Conservation (phyloP, 208 protist genomes). For the Herpetomonas samuelpessoai region DNA sequence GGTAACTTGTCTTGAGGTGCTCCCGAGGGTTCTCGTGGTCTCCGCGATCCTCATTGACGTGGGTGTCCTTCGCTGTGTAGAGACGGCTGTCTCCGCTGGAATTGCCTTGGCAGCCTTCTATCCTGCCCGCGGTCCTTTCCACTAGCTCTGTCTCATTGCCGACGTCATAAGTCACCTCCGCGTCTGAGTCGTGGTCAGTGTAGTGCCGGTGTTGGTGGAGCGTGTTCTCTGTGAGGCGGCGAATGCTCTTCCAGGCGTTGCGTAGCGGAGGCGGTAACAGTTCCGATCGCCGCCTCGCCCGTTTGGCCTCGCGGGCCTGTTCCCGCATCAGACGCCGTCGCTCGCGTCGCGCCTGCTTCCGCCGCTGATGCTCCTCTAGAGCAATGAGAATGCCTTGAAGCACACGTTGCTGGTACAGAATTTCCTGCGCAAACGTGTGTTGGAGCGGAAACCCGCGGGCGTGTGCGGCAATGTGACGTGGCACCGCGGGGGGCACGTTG, state of each 20-base stretch:
- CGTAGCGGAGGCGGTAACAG: background rate
- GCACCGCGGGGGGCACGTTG: conserved; percentile 47
- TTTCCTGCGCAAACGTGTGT: conserved; percentile 63
- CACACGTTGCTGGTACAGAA: conserved; percentile 48
- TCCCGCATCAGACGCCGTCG: conserved; percentile 17
- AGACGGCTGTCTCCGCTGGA: too few species aligned
- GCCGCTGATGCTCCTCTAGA: conserved; percentile 31
- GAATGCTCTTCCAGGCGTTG: background rate
- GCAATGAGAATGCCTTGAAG: conserved; percentile 38
- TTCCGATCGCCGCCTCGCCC: background rate
- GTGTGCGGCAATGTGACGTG: conserved; percentile 55
- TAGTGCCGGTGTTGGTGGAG: too few species aligned
- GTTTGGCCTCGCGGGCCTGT: background rate
- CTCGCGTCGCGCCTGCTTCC: conserved; percentile 12
- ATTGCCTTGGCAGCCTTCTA: too few species aligned
- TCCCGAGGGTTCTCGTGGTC: too few species aligned
- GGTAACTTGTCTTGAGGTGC: too few species aligned
- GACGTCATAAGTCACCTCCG: too few species aligned
- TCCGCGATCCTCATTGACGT: too few species aligned
- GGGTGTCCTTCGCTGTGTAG: too few species aligned
- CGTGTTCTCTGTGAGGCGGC: conserved; percentile 1
- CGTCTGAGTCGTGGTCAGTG: background rate
- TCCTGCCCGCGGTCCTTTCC: too few species aligned
- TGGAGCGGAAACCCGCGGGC: conserved; percentile 45
- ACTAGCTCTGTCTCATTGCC: too few species aligned